Evolutionary conservation across 768 basidiomycete genomes (phyloP), one percentile per base, ranked within the genome.

Genomic region (Phaffia tasmanica): DNA sequence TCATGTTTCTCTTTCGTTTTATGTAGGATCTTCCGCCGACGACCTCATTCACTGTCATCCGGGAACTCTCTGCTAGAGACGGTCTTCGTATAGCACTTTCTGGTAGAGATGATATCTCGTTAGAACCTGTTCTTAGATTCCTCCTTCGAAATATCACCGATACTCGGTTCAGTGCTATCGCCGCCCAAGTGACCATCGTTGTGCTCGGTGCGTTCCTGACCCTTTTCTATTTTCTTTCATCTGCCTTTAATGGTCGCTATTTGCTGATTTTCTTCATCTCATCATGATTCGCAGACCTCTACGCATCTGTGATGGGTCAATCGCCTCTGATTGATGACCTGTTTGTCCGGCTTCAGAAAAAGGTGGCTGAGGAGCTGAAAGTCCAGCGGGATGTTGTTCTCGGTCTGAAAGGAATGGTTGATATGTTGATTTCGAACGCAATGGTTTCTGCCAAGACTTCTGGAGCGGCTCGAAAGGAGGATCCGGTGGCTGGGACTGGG

Each of bases 61-160:
- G 90, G 78, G 94, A 98, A 77, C 80, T 99, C 49, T 85, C 94
- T 29, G 87, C 92, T 73, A 86, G 89, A 15, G 91, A 97, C 76
- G 94, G 88, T 7, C 80, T 98, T 58, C 81, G 84, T 67, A 84
- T 84, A 70, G 93, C 95, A 3, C 81, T 99, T 14, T 81, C 87
- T 0, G 89, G 91, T 55, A 85, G 95, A 46, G 93, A 98, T 73
- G 95, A 98, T 74, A 86, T 97, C 56, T 80, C 94, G 15, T 79
- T 99, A 6, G 91, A 95, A 73, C 93, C 94, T 1, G 80, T 98
- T 47, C 81, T 99, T n/a, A 82, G 84, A 3, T 81, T 97, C 48
- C 81, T 98, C 27, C 77, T 90, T 63, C 89, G 88, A 74, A 82
- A 97, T 75, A 81, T 94, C 64, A 79, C 85, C 6, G 90, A 95